Evolutionary conservation across 202 grass and related monocot genomes (phyloP).

Genomic region (Zizania palustris): DNA sequence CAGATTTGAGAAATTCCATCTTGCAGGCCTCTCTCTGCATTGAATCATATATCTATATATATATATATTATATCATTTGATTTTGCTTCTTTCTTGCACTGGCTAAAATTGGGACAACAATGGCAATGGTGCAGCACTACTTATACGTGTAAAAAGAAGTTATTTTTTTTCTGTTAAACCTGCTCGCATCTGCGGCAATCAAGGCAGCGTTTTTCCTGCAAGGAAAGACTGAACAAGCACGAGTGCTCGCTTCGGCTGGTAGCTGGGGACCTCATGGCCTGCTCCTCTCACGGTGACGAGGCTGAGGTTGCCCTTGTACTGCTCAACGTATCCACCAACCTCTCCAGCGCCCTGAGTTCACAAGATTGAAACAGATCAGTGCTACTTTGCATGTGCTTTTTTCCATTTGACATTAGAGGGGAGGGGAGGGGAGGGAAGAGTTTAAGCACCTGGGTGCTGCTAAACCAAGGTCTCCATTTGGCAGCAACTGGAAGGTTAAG

Average conservation of each 20-base stretch:
- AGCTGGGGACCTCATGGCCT: constrained; percentile 81
- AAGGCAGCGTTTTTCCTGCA: constrained; percentile 53
- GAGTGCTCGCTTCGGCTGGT: constrained; percentile 66
- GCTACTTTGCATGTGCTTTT: background rate
- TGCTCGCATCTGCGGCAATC: constrained; percentile 37
- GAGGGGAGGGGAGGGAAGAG: constrained; percentile 17
- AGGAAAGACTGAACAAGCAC: constrained; percentile 64
- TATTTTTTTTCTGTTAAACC: background rate
- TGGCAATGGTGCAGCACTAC: background rate
- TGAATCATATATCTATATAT: background rate
- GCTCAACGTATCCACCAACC: constrained; percentile 66
- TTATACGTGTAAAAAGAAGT: background rate
- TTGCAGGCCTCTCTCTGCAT: constrained; percentile 11
- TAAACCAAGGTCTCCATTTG: constrained; percentile 72
- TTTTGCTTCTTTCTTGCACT: background rate
- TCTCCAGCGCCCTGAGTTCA: constrained; percentile 50
- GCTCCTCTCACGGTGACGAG: constrained; percentile 86
- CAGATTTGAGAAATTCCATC: background rate
- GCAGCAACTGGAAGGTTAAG: constrained; percentile 52
- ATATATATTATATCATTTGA: background rate
- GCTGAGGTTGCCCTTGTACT: constrained; percentile 66
- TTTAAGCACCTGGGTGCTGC: constrained; percentile 52
- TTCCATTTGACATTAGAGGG: constrained; percentile 28
- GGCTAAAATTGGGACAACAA: constrained; percentile 24
- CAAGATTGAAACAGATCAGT: background rate